Base-by-base conservation (phyloP, 768 basidiomycete genomes). In the Albatrellus ellisii region DNA sequence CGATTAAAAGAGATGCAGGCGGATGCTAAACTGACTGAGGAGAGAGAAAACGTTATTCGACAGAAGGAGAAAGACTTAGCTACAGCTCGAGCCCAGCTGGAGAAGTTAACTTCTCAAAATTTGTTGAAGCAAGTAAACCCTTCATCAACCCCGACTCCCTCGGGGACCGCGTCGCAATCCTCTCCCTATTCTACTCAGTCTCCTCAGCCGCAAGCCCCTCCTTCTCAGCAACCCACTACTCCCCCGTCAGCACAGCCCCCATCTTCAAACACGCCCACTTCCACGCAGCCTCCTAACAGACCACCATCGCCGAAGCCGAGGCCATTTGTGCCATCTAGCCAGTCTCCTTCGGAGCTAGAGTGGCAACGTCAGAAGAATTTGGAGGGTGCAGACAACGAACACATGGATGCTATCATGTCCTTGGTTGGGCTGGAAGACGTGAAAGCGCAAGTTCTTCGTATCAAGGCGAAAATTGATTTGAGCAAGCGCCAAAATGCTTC, bases 381-480 rank as follows among this genome's bases (percentile, higher is more conserved):
- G 0, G 68, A 75, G n/a, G 77, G 77, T 4, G 70, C 57, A 2
- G 56, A 51, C 18, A 77, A 76, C 43, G 52, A 54, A 3, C 60
- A 68, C 14, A 70, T 83, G 17, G 80, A 83, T 46, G 60, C 64
- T 2, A 68, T 80, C 49, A 83, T 83, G 79, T 67, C 56, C 3
- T 71, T 83, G 75, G 75, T 68, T 2, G 80, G 80, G 2, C 64
- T 83, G 4, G 79, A 82, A 52, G 60, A 67, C 1, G 78, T 83
- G 42, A 83, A 83, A 55, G 45, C 46, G 5, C 61, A 78, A 45
- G 62, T 81, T 10, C 63, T 83, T n/a, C 48, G 52, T 1, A 75
- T 81, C 47, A 73, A 77, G 45, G 69, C 59, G 9, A 75, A 70
- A 48, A 69, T 84, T 9, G 77, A 79, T 15, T 58, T 64, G 0